phyloP scores from a whole-genome alignment of 306 rosid species.

The Alnus glutinosa region DNA sequence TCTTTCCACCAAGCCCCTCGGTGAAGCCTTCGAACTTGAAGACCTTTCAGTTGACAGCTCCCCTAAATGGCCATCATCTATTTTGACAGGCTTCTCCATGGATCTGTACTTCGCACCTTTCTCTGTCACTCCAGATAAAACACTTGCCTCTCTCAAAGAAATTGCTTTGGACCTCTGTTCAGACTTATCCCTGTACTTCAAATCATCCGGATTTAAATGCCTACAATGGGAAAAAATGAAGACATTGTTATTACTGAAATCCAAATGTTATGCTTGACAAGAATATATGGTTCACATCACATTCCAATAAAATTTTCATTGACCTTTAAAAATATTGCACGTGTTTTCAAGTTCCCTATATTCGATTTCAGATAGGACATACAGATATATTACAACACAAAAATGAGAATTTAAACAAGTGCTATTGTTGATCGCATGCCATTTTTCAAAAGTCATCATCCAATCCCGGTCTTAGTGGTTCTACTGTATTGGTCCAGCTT shows the following conservation, averaged over 20 bases:
- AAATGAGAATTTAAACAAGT: background rate
- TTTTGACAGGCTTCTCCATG: slow-evolving; percentile 60
- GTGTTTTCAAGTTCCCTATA: background rate
- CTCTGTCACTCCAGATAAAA: slow-evolving; percentile 60
- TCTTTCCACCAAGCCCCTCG: slow-evolving; percentile 64
- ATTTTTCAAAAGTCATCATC: background rate
- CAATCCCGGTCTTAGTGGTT: background rate
- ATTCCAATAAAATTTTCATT: background rate
- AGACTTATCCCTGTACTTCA: slow-evolving; percentile 56
- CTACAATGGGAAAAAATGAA: slow-evolving; percentile 36
- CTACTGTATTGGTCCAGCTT: background rate
- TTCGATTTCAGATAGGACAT: background rate
- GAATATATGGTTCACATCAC: background rate
- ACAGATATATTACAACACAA: background rate
- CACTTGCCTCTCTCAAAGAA: slow-evolving; percentile 53
- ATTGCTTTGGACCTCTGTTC: slow-evolving; percentile 61
- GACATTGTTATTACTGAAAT: slow-evolving; percentile 16
- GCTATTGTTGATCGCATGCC: background rate
- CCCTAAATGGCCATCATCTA: slow-evolving; percentile 57
- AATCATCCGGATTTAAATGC: slow-evolving; percentile 62
- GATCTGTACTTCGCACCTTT: slow-evolving; percentile 68
- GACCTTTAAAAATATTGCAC: background rate
- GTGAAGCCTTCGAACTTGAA: slow-evolving; percentile 79
- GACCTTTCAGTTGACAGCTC: slow-evolving; percentile 76
- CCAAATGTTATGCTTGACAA: background rate